Base-by-base conservation (phyloP, 2,329 filamentous ascomycete genomes). In the Xylaria sp. region DNA sequence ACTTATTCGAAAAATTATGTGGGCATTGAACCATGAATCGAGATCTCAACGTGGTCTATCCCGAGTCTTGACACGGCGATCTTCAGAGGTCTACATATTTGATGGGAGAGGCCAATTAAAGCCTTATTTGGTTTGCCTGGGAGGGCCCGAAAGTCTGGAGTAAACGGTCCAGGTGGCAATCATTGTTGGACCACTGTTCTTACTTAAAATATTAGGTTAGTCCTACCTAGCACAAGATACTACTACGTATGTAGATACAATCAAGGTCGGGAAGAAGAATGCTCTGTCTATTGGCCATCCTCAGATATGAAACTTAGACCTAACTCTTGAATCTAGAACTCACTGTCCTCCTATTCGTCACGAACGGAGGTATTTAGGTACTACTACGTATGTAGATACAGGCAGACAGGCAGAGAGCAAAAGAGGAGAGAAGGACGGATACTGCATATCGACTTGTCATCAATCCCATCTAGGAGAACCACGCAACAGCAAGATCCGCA, bases 361-460 rank as follows among this genome's bases (percentile, higher is more conserved):
- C n/a, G n/a, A n/a, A n/a, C n/a, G n/a, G n/a, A n/a, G n/a, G n/a
- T n/a, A n/a, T n/a, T n/a, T n/a, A n/a, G n/a, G n/a, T n/a, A n/a
- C n/a, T n/a, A n/a, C n/a, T 35, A 6, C 5, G 8, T 35, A 9
- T 10, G 32, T 35, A 35, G 32, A 10, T 35, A 1, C 32, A n/a
- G n/a, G n/a, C 10, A 6, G 2, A 35, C 32, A 18, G 25, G 12
- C 2, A 60, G 47, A 44, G 5, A n/a, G 18, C 44, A 37, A 40
- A 18, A 51, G 27, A 35, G n/a, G 13, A 9, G 35, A 25, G 37
- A 44, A 50, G 25, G 44, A 18, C 47, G 44, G 51, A 12, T 53
- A 25, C 60, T 44, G 53, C 54, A 54, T 58, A 69, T 69, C 63
- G 67, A 63, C 55, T 66, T 69, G 59, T 48, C 63, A 63, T 65